Evolutionary conservation across 257 asterid genomes (phyloP), one percentile per base, ranked within the genome.

Genomic region (Nicotiana paniculata): DNA sequence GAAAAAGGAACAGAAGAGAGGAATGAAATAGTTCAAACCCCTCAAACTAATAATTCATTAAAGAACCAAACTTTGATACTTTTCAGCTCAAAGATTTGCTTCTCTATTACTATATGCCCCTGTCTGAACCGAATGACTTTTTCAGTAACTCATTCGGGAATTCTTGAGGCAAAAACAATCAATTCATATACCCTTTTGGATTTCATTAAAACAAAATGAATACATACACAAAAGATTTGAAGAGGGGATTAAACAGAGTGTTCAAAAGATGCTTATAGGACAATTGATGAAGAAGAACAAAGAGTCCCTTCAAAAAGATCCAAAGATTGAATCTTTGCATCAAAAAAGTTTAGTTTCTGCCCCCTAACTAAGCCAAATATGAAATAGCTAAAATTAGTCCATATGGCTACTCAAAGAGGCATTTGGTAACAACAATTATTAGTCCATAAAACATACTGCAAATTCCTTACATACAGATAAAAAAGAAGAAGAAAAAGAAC

Each of bases 351-450:
- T 51, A 75, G 39, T 84, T 3, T 84, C 2, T 9, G 86, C 86
- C 84, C 37, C 86, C 77, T 74, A 80, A 84, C 84, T 84, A 84
- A 84, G 81, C 84, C 84, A 58, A 57, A 81, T 81, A 81, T 74
- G 81, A 84, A 84, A 62, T 39, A 6, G 46, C n/a, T 37, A 1
- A 46, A 48, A 39, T n/a, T 75, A 17, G n/a, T 65, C 16, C 84
- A 72, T 74, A 72, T 37, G 86, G 86, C 84, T 84, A 84, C 86
- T 84, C 86, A 79, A 62, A 84, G 69, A 79, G 77, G 86, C 82
- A 63, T 18, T 21, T 16, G 17, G 37, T 72, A 12, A 43, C 24
- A 43, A 3, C 9, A 11, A 21, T 11, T 39, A 0, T 10, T 39
- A 0, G 0, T n/a, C 0, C 55, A 69, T 37, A 69, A 6, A 37